Evolutionary conservation across 202 grass and related monocot genomes (phyloP).

Genomic region (Zoysia matrella): DNA sequence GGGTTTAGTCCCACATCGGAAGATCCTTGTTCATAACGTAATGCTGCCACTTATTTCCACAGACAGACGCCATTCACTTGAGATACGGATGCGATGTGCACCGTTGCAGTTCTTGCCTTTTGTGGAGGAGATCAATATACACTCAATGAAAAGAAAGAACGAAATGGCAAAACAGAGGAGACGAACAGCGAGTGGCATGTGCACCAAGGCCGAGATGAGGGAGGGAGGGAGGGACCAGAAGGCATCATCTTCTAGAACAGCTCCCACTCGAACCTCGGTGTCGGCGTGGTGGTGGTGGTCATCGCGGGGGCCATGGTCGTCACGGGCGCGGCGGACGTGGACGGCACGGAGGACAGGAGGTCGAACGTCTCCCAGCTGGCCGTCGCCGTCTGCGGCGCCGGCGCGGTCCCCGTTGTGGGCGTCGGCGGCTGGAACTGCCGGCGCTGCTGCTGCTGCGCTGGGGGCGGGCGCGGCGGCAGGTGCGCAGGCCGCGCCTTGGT

Average conservation of each 20-base stretch:
- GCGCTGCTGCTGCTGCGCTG: constrained; percentile 43
- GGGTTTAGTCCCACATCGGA: background rate
- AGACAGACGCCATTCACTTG: background rate
- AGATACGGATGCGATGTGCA: too few relatives aligned
- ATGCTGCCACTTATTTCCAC: constrained; percentile 54
- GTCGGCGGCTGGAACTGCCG: constrained; percentile 56
- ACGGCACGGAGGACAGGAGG: constrained; percentile 71
- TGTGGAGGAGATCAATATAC: constrained; percentile 59
- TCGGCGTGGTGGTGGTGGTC: constrained; percentile 55
- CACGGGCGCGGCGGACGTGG: constrained; percentile 58
- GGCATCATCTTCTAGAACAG: constrained; percentile 64
- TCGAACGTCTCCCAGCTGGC: constrained; percentile 93
- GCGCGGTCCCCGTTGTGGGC: constrained; percentile 38
- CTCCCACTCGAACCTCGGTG: constrained; percentile 89
- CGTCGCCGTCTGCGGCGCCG: constrained; percentile 44
- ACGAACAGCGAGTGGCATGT: background rate
- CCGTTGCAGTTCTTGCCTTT: constrained; percentile 15
- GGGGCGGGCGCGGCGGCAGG: constrained; percentile 48
- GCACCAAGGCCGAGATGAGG: constrained; percentile 33
- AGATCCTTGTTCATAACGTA: constrained; percentile 23
- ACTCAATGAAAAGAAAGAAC: constrained; percentile 43
- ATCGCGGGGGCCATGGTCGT: constrained; percentile 58
- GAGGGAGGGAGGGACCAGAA: background rate
- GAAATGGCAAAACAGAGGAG: constrained; percentile 18
- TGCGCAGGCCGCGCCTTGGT: constrained; percentile 42